Conservation (phyloP, 495 filamentous ascomycete genomes). For the Podospora pseudoanserina region DNA sequence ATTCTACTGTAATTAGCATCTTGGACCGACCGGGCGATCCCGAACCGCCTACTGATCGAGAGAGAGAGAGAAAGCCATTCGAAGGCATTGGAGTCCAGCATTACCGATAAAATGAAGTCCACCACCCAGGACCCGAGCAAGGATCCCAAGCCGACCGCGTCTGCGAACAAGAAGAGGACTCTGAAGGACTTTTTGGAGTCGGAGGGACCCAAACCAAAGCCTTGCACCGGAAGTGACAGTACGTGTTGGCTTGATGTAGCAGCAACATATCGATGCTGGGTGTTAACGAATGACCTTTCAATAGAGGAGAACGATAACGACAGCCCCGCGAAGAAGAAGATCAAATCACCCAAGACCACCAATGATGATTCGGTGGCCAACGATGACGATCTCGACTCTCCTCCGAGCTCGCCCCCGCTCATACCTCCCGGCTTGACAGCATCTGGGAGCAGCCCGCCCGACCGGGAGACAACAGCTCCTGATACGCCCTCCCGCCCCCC, state of each 20-base stretch:
- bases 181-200: slow-evolving; percentile 4
- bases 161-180: not conserved
- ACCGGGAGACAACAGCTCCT: slow-evolving; percentile 29
- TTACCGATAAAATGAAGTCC: not conserved
- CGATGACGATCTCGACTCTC: not conserved
- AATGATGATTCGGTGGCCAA: not conserved
- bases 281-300: slow-evolving; percentile 4
- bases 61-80: not conserved
- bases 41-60: not conserved
- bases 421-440: slow-evolving; percentile 34
- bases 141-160: not conserved
- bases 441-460: slow-evolving; percentile 34
- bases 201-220: not conserved
- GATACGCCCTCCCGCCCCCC: slow-evolving; percentile 23
- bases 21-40: not conserved
- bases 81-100: not conserved
- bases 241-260: not conserved
- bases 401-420: slow-evolving; percentile 18
- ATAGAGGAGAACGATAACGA: slow-evolving; percentile 21
- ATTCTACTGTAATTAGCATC: not conserved
- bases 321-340: slow-evolving; percentile 1
- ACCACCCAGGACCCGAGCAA: not conserved
- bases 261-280: not conserved
- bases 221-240: not conserved
- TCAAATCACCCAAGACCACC: not conserved